Evolutionary conservation across 2,329 filamentous ascomycete genomes (phyloP).

Genomic region (Penicillium sp.): DNA sequence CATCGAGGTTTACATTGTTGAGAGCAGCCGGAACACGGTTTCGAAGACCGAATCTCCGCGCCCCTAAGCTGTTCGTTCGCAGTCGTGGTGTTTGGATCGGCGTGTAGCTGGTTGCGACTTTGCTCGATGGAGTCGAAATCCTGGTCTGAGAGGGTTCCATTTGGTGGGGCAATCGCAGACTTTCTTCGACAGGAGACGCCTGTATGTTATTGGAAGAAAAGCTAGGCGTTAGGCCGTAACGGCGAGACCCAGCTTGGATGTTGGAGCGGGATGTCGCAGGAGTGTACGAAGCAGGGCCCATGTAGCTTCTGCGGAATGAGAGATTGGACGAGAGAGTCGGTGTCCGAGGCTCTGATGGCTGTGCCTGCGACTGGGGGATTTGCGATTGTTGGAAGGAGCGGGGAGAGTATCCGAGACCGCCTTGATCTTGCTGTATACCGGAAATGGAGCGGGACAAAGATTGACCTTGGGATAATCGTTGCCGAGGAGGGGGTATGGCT

Average conservation of each 20-base stretch:
- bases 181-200: constrained; percentile 20
- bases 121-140: constrained; percentile 35
- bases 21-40: constrained; percentile 27
- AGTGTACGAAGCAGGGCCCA: constrained; percentile 33
- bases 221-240: constrained; percentile 34
- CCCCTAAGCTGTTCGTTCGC: constrained; percentile 38
- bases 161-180: constrained; percentile 18
- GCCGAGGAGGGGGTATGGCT: constrained; percentile 32
- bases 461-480: constrained; percentile 34
- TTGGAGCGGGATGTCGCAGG: constrained; percentile 39
- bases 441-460: constrained; percentile 25
- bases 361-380: constrained; percentile 12
- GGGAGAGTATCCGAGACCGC: constrained; percentile 18
- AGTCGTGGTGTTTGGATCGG: constrained; percentile 38
- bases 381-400: constrained; percentile 26
- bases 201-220: constrained; percentile 18
- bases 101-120: constrained; percentile 39
- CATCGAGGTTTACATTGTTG: constrained; percentile 29
- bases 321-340: constrained; percentile 31
- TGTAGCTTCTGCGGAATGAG: constrained; percentile 39
- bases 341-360: constrained; percentile 26
- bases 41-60: constrained; percentile 36
- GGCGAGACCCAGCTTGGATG: constrained; percentile 43
- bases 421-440: constrained; percentile 24
- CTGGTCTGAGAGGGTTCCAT: constrained; percentile 30